These are phyloP conservation scores for Malassezia yamatoensis DNA, from an alignment of 1,284 basidiomycete species.

Conservation along the genomic window DNA sequence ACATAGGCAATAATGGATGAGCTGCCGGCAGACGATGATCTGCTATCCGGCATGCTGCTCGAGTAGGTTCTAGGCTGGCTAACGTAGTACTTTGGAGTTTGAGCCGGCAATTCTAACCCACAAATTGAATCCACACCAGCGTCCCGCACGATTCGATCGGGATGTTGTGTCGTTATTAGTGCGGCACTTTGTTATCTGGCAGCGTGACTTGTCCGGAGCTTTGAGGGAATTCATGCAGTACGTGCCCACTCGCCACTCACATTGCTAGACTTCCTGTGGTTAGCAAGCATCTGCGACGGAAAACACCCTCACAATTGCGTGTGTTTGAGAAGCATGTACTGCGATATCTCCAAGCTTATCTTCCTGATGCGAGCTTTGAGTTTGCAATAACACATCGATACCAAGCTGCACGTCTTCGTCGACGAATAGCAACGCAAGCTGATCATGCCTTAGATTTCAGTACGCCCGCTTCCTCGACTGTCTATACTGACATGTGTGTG, in stretches of 20 bases:
- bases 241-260: neutral
- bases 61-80: constrained; percentile 24
- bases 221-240: constrained; percentile 33
- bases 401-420: constrained; percentile 12
- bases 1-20: constrained; percentile 31
- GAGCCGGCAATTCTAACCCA: constrained; percentile 44
- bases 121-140: constrained; percentile 46
- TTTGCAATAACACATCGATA: constrained; percentile 43
- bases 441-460: neutral
- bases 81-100: constrained; percentile 38
- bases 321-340: constrained; percentile 34
- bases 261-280: constrained; percentile 30
- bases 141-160: constrained; percentile 39
- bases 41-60: constrained; percentile 45
- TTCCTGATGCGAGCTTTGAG: constrained; percentile 43
- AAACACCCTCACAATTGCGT: constrained; percentile 29
- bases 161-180: constrained; percentile 32
- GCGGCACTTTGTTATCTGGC: constrained; percentile 31
- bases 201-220: constrained; percentile 31
- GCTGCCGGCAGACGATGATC: constrained; percentile 44
- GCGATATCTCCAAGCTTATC: constrained; percentile 44
- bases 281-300: constrained; percentile 31
- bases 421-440: neutral
- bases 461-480: constrained; percentile 37
- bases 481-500: constrained; percentile 79